Base-by-base conservation (phyloP, 192 early-diverging fungal species). In the Coemansia sp. region DNA sequence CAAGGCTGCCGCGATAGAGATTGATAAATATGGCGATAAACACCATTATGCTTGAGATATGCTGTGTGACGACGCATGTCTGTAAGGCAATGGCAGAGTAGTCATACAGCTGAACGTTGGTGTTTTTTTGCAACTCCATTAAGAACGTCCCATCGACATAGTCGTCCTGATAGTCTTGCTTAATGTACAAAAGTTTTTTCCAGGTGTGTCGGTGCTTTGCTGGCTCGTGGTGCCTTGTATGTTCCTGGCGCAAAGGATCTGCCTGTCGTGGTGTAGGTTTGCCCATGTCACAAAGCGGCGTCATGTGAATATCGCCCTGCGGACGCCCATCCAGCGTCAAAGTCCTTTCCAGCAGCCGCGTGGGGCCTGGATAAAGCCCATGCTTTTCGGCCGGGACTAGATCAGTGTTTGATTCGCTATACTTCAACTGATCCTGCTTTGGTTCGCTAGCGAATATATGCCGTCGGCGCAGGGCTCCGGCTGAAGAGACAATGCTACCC, bases 11-110 rank as follows among this genome's bases (percentile, higher is more conserved):
- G 6, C 78, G 62, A 66, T 90, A 89, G 11, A 95, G 85, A 51
- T 91, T 73, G 54, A 90, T 90, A 68, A 98, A 98, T 52, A 95
- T 85, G 6, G 89, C 90, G n/a, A 95, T 89, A 76, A 98, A 98
- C 18, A 95, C 85, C 36, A 92, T 83, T 64, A 95, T 90, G 62
- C 88, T 89, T 36, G 88, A 90, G 26, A 98, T 85, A 66, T 98
- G 96, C 73, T 95, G 92, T 9, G 92, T 88, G 18, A 96, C 90
- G 11, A 89, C 89, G 0, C 82, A 81, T 10, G 92, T 91, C 68
- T 92, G 88, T 57, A 84, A 80, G 6, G 91, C 92, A 15, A 94
- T 86, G 1, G 85, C 83, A 87, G 91, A 93, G 69, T 95, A 96
- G 71, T 91, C 86, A 67, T 93, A 93, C 60, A 85, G 80, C 61